Evolutionary conservation across 2,329 filamentous ascomycete species (phyloP).

Genomic region (Alternaria tenuissima): DNA sequence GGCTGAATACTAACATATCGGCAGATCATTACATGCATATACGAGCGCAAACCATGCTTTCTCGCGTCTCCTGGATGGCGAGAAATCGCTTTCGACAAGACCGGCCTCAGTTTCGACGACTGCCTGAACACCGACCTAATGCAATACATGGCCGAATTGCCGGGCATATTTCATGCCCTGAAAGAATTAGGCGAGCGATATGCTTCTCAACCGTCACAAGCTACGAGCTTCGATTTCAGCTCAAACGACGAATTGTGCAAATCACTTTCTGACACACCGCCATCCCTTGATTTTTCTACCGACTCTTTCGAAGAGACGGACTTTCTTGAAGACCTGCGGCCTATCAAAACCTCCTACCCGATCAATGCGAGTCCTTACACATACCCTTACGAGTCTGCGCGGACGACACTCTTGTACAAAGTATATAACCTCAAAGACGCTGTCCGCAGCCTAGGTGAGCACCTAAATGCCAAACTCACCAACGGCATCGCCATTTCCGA

Average conservation of each 20-base stretch:
- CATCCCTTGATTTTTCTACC: constrained; percentile 32
- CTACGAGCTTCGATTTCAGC: constrained; percentile 11
- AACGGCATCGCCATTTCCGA: constrained; percentile 34
- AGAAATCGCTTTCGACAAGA: constrained; percentile 45
- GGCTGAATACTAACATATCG: constrained; percentile 1
- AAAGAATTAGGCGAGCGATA: constrained; percentile 26
- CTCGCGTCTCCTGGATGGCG: constrained; percentile 42
- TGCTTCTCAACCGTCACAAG: constrained; percentile 3
- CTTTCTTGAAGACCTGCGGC: constrained; percentile 20
- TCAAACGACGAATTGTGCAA: constrained; percentile 6
- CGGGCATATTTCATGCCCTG: constrained; percentile 38
- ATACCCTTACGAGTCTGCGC: constrained; percentile 15
- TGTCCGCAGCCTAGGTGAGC: constrained; percentile 27
- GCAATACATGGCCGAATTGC: constrained; percentile 38
- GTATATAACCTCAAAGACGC: constrained; percentile 35
- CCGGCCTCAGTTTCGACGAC: constrained; percentile 36
- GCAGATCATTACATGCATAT: constrained; percentile 45
- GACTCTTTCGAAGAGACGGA: constrained; percentile 25
- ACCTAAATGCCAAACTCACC: constrained; percentile 32
- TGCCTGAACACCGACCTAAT: constrained; percentile 40
- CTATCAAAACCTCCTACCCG: constrained; percentile 12
- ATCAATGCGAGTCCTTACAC: background rate
- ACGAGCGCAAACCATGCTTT: constrained; percentile 42
- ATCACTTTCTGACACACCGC: constrained; percentile 23
- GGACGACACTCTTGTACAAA: constrained; percentile 30